Percentiles rank a stretch among this genome's conserved stretches.
Conservation (phyloP, 2,329 filamentous ascomycete species). For the Paraconiothyrium brasiliense region DNA sequence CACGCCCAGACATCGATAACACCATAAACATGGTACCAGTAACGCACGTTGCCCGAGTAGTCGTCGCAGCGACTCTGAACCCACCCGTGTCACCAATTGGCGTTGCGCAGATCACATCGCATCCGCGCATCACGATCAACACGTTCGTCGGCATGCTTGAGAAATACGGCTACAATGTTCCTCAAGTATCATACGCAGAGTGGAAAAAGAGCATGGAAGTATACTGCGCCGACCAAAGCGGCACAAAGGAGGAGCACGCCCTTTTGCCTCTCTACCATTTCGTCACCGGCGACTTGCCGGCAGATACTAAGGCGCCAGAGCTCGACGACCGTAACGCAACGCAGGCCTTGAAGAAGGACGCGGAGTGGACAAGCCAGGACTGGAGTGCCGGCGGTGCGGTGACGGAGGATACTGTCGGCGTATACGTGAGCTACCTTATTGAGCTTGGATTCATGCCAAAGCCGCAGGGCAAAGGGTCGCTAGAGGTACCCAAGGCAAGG, state of each 20-base stretch:
- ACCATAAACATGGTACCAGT: constrained; percentile 91
- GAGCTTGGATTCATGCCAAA: constrained; percentile 69
- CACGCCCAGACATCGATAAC: constrained; percentile 80
- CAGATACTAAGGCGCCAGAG: constrained; percentile 75
- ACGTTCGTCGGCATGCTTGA: constrained; percentile 77
- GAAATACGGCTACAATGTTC: constrained; percentile 76
- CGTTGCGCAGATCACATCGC: constrained; percentile 81
- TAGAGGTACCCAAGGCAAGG: constrained; percentile 37
- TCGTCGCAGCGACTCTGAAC: constrained; percentile 76
- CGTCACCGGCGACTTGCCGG: constrained; percentile 74
- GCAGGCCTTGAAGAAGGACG: constrained; percentile 70
- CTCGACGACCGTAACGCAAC: constrained; percentile 77
- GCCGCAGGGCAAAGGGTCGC: constrained; percentile 39
- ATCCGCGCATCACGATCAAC: constrained; percentile 80
- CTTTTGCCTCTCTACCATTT: constrained; percentile 77
- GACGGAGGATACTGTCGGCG: constrained; percentile 67
- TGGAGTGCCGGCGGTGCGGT: constrained; percentile 66
- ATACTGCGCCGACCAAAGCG: constrained; percentile 67
- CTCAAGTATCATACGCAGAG: constrained; percentile 71
- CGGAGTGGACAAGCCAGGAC: constrained; percentile 66
- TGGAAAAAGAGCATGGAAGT: constrained; percentile 75
- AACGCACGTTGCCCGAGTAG: constrained; percentile 80
- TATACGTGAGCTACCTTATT: constrained; percentile 71
- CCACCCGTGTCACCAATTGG: constrained; percentile 64
- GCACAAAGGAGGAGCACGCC: constrained; percentile 73